phyloP scores from a whole-genome alignment of 2,329 filamentous ascomycete species.

The Didymella pinodella region DNA sequence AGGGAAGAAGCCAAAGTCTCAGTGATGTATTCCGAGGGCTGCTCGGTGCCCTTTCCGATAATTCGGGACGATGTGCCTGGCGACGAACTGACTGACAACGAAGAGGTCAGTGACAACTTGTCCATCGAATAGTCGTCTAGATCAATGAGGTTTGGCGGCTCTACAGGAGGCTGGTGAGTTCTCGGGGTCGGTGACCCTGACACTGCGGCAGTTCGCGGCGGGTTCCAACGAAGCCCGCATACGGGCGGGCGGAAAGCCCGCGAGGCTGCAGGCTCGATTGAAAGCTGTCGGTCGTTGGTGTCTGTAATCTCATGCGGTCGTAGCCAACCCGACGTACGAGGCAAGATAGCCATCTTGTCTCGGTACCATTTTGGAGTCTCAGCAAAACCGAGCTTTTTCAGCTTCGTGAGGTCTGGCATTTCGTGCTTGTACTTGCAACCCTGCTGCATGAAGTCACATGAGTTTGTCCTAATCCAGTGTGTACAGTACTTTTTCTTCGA shows the following conservation, averaged over 20 bases:
- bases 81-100: not conserved
- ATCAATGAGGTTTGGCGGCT: slow-evolving; percentile 6
- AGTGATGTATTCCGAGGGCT: not conserved
- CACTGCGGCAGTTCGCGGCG: not conserved
- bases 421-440: slow-evolving; percentile 91
- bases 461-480: slow-evolving; percentile 86
- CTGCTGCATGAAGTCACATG: slow-evolving; percentile 72
- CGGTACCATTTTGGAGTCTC: slow-evolving; percentile 64
- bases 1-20: not conserved
- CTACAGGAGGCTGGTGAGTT: not conserved
- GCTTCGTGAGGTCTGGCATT: slow-evolving; percentile 73
- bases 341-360: slow-evolving; percentile 53
- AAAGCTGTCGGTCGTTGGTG: slow-evolving; percentile 1
- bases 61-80: not conserved
- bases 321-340: slow-evolving; percentile 35
- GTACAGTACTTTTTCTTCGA: slow-evolving; percentile 81
- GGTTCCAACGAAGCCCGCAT: not conserved
- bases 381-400: slow-evolving; percentile 73
- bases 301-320: slow-evolving; percentile 27
- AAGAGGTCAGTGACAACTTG: not conserved
- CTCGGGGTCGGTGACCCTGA: too few species aligned
- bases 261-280: slow-evolving; percentile 1
- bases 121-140: not conserved
- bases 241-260: slow-evolving; percentile 11
- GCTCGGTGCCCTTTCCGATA: too few species aligned